Base-by-base conservation (phyloP, 805 yeast genomes). In the Zygosaccharomyces pseudorouxii region DNA sequence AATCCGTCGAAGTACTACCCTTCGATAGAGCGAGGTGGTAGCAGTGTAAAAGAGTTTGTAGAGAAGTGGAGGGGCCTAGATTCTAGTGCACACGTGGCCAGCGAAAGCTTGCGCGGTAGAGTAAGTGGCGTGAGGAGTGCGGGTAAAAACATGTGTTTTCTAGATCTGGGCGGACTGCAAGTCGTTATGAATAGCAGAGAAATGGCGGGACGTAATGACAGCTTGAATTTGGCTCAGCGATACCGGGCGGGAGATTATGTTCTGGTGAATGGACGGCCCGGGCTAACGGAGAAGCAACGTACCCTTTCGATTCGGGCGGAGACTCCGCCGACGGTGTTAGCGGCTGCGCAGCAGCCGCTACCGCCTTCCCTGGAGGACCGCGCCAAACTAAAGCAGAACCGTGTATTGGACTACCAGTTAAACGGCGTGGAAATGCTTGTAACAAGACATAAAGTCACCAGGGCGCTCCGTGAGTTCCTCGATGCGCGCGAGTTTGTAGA, bases 161-260 rank as follows among this genome's bases (percentile, higher is more conserved):
- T 65, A 23, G 67, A 64, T 46, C 42, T 67, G 29, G 44, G 38
- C 42, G 40, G 53, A 35, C 23, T 61, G 40, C 68, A 65, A 46
- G 38, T 62, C 12, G 64, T 64, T 25, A 42, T 63, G 14, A 63
- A 63, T 30, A 27, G 30, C 18, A 23, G 29, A 18, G 43, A 42
- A 5, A 29, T 35, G 35, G 29, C 25, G 2, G 23, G 18, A 16
- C 48, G 23, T 20, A 43, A 40, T 22, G 25, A 19, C 12, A 40
- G 36, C 23, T 37, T 40, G 10, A 11, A 38, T 11, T 30, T 36
- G 7, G 43, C 55, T 27, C 46, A 48, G 36, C 61, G 68, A 27
- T 67, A 89, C 35, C 73, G 83, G 42, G 76, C 77, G 19, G 97
- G 97, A 0, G 99, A 92, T 60, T 77, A 75, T 38, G 69, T 92